phyloP scores from a whole-genome alignment of 345 rosid genomes.

The Durio zibethinus region DNA sequence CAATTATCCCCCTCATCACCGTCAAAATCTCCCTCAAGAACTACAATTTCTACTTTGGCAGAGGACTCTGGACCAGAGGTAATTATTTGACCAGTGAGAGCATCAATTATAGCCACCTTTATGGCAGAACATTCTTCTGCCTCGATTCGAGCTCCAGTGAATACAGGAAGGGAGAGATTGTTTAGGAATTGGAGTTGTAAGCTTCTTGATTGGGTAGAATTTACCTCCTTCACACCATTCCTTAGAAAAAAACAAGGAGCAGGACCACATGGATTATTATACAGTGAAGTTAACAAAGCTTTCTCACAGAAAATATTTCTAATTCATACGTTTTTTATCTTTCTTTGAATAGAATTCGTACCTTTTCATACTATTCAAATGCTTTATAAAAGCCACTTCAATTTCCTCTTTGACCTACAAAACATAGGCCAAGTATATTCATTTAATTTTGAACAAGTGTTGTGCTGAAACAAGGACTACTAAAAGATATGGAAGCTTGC shows the following conservation, averaged over 20 bases:
- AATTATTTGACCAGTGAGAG: constrained; percentile 56
- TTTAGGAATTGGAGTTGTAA: constrained; percentile 66
- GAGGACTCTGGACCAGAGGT: constrained; percentile 61
- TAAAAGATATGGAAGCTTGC: not conserved
- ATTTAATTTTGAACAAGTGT: not conserved
- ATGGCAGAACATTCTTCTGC: constrained; percentile 67
- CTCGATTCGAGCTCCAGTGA: constrained; percentile 90
- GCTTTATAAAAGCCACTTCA: constrained; percentile 75
- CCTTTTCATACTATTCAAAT: constrained; percentile 65
- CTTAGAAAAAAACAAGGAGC: constrained; percentile 36
- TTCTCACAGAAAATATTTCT: not conserved
- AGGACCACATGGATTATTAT: not conserved
- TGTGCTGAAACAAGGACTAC: not conserved
- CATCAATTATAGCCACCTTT: constrained; percentile 69
- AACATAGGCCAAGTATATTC: constrained; percentile 1
- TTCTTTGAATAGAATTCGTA: constrained; percentile 24
- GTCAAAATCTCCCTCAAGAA: constrained; percentile 93
- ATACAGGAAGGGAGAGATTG: constrained; percentile 76
- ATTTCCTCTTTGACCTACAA: constrained; percentile 95
- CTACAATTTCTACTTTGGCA: constrained; percentile 79
- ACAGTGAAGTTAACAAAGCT: not conserved
- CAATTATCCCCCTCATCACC: constrained; percentile 61
- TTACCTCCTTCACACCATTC: constrained; percentile 61
- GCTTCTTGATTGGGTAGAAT: constrained; percentile 55
- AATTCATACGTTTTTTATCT: constrained; percentile 23